phyloP scores from a whole-genome alignment of 257 asterid species.

The Linaria vulgaris region DNA sequence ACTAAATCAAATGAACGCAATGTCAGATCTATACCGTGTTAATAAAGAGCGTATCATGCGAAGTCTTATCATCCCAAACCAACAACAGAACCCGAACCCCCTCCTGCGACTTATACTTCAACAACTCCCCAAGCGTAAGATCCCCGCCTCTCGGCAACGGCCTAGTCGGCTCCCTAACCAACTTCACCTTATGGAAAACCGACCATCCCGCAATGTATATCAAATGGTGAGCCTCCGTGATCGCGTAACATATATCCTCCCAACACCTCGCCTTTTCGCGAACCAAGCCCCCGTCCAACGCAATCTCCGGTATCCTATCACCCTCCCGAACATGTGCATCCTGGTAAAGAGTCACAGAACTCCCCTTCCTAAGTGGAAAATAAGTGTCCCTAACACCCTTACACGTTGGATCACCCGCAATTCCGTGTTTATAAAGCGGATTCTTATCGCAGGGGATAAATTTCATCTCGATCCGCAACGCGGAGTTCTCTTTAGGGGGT shows the following conservation, averaged over 20 bases:
- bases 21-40: conserved; percentile 54
- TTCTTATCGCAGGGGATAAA: conserved; percentile 55
- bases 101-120: conserved; percentile 90
- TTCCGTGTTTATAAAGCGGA: conserved; percentile 57
- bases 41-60: conserved; percentile 60
- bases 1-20: background rate
- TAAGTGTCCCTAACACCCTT: conserved; percentile 63
- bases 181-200: conserved; percentile 64
- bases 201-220: conserved; percentile 93
- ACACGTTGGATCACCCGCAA: conserved; percentile 62
- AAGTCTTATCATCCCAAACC: conserved; percentile 95
- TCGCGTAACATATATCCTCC: conserved; percentile 88
- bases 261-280: conserved; percentile 60
- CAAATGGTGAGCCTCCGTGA: conserved; percentile 87
- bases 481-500: conserved; percentile 55
- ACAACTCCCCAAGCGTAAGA: conserved; percentile 79
- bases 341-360: conserved; percentile 71
- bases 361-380: conserved; percentile 78
- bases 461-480: conserved; percentile 50
- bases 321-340: conserved; percentile 67
- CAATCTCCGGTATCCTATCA: conserved; percentile 44
- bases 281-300: conserved; percentile 52
- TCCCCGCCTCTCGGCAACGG: conserved; percentile 86
- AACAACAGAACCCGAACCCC: conserved; percentile 90
- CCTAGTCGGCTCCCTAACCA: conserved; percentile 71